Evolutionary conservation across 495 filamentous ascomycete genomes (phyloP), one percentile per base, ranked within the genome.

Genomic region (Friedmanniomyces endolithicus): DNA sequence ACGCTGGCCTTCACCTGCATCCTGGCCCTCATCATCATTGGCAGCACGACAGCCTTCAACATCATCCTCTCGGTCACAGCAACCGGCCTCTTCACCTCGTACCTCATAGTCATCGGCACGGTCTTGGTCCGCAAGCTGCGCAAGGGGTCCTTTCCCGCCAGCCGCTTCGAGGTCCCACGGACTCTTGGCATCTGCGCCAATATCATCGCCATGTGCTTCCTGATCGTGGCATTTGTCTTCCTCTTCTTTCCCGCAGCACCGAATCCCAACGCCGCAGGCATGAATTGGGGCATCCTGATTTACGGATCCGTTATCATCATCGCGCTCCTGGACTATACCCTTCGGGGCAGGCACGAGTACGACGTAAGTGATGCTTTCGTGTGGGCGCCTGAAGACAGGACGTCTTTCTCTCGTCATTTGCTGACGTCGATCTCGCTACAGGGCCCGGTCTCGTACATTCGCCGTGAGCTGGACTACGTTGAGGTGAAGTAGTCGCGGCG

Each of bases 71-170:
- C 75, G 1, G 62, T 79, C 71, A 9, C 58, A 72, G 24, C 70
- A 69, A 12, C 63, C 72, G 33, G 69, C 66, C 16, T 71, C 65
- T 44, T 73, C 61, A 70, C 71, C 4, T 76, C 77, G 8, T 80
- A 80, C 48, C 71, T 76, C 23, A 65, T 79, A 6, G 67, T 72
- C 1, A 75, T 77, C 19, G 75, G 75, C 53, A 69, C 79, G 3
- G 31, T 75, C 1, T 59, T n/a, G n/a, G n/a, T n/a, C n/a, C n/a
- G n/a, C n/a, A n/a, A n/a, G n/a, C n/a, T n/a, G n/a, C n/a, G n/a
- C n/a, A n/a, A n/a, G n/a, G n/a, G n/a, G n/a, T n/a, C n/a, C n/a
- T n/a, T n/a, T n/a, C n/a, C n/a, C n/a, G n/a, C 73, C 29, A 65
- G 59, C 48, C 60, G 67, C 39, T 58, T 70, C 14, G 56, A 57